Evolutionary conservation across 1,139 yeast species (phyloP), one percentile per base, ranked within the genome.

Genomic region (Yamadazyma trypodendri): DNA sequence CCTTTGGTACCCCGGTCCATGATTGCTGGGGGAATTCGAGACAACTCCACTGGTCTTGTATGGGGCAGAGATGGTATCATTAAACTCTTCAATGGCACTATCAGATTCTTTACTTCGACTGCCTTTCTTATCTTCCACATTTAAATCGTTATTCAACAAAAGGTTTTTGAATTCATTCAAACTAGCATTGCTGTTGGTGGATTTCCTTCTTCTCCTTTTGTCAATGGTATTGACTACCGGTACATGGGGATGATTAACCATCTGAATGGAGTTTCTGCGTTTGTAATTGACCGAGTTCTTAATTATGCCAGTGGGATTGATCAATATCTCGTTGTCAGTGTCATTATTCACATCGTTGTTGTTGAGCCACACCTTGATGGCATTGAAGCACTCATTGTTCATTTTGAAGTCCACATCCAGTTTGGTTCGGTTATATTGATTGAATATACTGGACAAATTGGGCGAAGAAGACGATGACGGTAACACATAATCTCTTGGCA

Each of bases 371-470:
- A 56, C 55, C 12, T 63, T 56, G 24, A 67, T 66, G 25, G 72
- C 72, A 42, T 61, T 60, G 42, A 63, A 59, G 42, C 72, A 67
- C 43, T 67, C 72, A 41, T 65, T 65, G 44, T 66, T 66, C 68
- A 65, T 64, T 35, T 61, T 60, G 39, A 64, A 61, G 41, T 63
- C 65, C 39, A 60, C 54, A 15, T 40, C 39, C 13, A 18, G 28
- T 27, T 31, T 22, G 6, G 22, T 28, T 13, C 21, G 28, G 25
- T 25, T 33, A 16, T 20, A 31, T 24, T 35, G 35, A 14, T 33
- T 32, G 24, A 39, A 39, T 2, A 41, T 21, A 5, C 39, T 33
- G 9, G 40, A 15, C 17, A 45, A 36, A 28, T 42, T 45, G n/a
- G 51, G 50, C 18, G 50, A 45, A 10, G 50, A 44, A 7, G 49